Evolutionary conservation across 768 basidiomycete genomes (phyloP).

Genomic region (Galerina marginata): DNA sequence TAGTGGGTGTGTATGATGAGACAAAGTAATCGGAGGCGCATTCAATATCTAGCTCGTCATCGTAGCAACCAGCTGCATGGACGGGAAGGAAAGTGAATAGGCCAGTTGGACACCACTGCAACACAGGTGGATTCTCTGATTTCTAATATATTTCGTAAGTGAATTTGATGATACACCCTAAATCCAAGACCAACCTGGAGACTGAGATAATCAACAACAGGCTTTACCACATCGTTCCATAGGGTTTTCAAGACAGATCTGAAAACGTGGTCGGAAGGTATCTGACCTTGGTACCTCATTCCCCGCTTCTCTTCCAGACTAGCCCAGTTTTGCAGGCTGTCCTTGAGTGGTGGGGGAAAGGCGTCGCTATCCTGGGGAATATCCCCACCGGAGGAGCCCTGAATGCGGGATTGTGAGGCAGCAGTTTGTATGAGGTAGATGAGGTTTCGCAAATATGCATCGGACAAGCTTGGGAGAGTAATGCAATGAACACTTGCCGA

Average conservation of each 20-base stretch:
- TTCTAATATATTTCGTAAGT: too few relatives aligned
- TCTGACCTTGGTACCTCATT: neutral
- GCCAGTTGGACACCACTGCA: constrained; percentile 22
- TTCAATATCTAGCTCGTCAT: neutral
- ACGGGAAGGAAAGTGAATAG: constrained; percentile 41
- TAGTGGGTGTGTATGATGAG: constrained; percentile 29
- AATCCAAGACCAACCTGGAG: neutral
- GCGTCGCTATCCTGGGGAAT: too few relatives aligned
- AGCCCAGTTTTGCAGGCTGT: neutral
- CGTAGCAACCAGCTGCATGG: constrained; percentile 43
- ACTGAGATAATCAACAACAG: neutral
- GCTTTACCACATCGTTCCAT: constrained; percentile 3
- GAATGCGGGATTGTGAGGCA: neutral
- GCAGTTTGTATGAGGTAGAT: neutral
- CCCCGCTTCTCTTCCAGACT: neutral
- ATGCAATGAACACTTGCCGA: constrained; percentile 9
- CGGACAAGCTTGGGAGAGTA: neutral
- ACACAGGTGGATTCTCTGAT: too few relatives aligned
- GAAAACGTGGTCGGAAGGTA: neutral
- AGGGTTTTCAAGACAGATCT: neutral
- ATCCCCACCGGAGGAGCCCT: too few relatives aligned
- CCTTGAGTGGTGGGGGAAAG: too few relatives aligned
- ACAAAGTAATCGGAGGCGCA: constrained; percentile 25
- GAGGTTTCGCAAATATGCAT: constrained; percentile 1
- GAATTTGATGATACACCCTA: too few relatives aligned